These are phyloP conservation scores for Penicillium sp. DNA, from an alignment of 2,329 filamentous ascomycete genomes.

Conservation along the genomic window DNA sequence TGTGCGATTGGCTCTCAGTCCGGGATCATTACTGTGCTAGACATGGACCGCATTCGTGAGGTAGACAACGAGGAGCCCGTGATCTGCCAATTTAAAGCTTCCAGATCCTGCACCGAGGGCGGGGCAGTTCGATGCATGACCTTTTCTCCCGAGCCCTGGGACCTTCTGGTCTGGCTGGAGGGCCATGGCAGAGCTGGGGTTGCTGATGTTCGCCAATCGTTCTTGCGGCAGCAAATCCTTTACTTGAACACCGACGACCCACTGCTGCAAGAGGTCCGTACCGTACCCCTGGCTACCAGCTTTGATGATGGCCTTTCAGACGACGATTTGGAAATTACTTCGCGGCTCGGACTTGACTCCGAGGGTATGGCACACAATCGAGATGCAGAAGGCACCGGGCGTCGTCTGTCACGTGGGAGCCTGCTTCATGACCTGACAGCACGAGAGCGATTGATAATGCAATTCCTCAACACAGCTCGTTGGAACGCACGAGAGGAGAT, in stretches of 20 bases:
- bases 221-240: constrained; percentile 47
- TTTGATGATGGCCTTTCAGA: constrained; percentile 27
- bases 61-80: constrained; percentile 49
- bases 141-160: constrained; percentile 87
- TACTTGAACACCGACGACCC: constrained; percentile 38
- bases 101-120: constrained; percentile 66
- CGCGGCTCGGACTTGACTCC: constrained; percentile 28
- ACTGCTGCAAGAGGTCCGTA: constrained; percentile 35
- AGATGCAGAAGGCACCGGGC: constrained; percentile 24
- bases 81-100: constrained; percentile 75
- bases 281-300: constrained; percentile 32
- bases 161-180: constrained; percentile 92
- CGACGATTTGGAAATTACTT: constrained; percentile 25
- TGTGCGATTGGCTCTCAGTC: constrained; percentile 54
- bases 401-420: constrained; percentile 36
- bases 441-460: constrained; percentile 46
- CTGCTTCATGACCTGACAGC: constrained; percentile 43
- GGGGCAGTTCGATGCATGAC: constrained; percentile 89
- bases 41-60: constrained; percentile 37
- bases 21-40: constrained; percentile 50
- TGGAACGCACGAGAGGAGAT: constrained; percentile 40
- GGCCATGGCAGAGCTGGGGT: constrained; percentile 62
- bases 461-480: constrained; percentile 45
- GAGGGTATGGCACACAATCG: constrained; percentile 26
- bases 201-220: constrained; percentile 50